A percentile compares a stretch with the other conserved stretches of the same genome.
These are phyloP conservation scores for Ascochyta lentis DNA, from an alignment of 2,329 filamentous ascomycete species.

Conservation along the genomic window DNA sequence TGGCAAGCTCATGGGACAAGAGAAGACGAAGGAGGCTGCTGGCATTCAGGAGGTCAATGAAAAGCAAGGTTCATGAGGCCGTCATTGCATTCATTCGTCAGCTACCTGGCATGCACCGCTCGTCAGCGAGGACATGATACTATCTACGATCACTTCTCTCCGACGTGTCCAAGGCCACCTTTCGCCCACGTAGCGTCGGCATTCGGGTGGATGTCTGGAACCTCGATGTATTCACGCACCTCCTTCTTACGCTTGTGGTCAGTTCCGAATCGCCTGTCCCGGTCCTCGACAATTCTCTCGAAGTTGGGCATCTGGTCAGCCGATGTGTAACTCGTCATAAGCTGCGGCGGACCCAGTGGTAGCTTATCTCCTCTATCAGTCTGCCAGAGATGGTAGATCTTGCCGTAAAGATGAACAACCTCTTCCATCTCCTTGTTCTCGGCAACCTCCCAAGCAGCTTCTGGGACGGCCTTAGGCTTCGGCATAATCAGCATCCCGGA, in stretches of 20 bases:
- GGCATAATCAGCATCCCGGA: conserved; percentile 84
- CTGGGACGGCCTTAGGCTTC: conserved; percentile 61
- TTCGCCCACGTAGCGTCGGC: conserved; percentile 58
- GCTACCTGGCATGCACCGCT: neutral
- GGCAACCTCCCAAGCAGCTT: conserved; percentile 72
- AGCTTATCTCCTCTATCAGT: conserved; percentile 73
- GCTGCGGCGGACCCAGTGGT: conserved; percentile 65
- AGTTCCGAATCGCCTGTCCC: conserved; percentile 62
- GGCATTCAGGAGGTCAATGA: conserved; percentile 43
- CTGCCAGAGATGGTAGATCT: conserved; percentile 88
- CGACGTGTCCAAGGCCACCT: conserved; percentile 23
- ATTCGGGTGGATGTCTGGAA: conserved; percentile 56
- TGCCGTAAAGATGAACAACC: conserved; percentile 77
- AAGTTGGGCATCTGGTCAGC: conserved; percentile 57
- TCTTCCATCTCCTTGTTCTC: conserved; percentile 84
- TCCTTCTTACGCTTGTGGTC: conserved; percentile 61
- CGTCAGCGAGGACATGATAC: no score
- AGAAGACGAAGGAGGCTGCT: conserved; percentile 25
- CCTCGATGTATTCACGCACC: conserved; percentile 60
- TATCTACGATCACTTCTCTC: neutral
- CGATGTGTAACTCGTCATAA: conserved; percentile 69
- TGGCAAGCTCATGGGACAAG: conserved; percentile 47
- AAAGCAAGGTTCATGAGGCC: conserved; percentile 20
- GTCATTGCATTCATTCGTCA: neutral
- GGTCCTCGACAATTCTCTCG: conserved; percentile 55